Evolutionary conservation across 2,329 filamentous ascomycete genomes (phyloP).

Genomic region (Penicillium thymicola): DNA sequence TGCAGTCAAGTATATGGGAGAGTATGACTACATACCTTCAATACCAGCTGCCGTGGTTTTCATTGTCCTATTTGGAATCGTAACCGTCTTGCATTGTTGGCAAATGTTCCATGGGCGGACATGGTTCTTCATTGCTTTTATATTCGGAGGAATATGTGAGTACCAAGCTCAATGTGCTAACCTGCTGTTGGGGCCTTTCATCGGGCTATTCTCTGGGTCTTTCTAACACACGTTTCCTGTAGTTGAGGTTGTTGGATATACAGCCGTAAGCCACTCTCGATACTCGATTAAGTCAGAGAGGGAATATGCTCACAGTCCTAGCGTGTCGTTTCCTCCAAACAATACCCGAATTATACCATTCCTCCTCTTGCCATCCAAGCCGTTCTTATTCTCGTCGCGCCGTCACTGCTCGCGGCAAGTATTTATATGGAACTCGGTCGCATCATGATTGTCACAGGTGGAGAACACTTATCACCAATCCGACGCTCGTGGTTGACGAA

Average conservation of each 20-base stretch:
- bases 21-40: neutral
- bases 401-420: conserved; percentile 29
- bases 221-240: neutral
- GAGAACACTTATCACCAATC: conserved; percentile 21
- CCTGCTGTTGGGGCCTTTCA: neutral
- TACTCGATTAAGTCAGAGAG: neutral
- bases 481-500: conserved; percentile 27
- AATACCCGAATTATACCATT: neutral
- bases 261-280: neutral
- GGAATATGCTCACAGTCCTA: neutral
- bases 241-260: neutral
- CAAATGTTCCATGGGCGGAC: neutral
- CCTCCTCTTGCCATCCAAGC: conserved; percentile 17
- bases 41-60: neutral
- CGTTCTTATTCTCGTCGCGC: conserved; percentile 31
- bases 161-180: neutral
- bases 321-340: neutral
- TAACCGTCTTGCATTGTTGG: neutral
- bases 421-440: conserved; percentile 33
- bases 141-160: neutral
- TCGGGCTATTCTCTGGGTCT: neutral
- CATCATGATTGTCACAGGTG: conserved; percentile 22
- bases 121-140: neutral
- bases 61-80: neutral
- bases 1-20: neutral